A percentile compares a stretch with the other conserved stretches of the same genome.
Conservation (phyloP, 1,139 yeast genomes). For the Geotrichum bryndzae region DNA sequence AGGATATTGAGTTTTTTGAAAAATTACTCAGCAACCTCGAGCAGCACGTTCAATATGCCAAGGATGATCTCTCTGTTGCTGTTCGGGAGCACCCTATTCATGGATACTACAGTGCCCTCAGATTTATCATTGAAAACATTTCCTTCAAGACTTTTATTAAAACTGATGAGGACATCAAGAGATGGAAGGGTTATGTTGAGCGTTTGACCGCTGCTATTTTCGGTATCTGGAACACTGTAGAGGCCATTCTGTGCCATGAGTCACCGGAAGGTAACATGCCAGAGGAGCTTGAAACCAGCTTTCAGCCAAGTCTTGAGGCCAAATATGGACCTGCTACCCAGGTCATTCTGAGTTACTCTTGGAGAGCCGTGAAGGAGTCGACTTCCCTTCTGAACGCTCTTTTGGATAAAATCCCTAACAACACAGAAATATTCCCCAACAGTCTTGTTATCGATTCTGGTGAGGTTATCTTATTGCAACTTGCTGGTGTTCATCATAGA, state of each 20-base stretch:
- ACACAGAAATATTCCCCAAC: slow-evolving; percentile 21
- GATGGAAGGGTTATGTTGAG: slow-evolving; percentile 22
- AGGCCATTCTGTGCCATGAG: slow-evolving; percentile 56
- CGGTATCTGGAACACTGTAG: slow-evolving; percentile 50
- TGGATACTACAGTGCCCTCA: slow-evolving; percentile 57
- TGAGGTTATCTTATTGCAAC: slow-evolving; percentile 54
- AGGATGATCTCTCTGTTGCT: slow-evolving; percentile 38
- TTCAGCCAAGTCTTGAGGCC: slow-evolving; percentile 35
- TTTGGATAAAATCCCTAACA: slow-evolving; percentile 32
- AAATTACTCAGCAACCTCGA: slow-evolving; percentile 34
- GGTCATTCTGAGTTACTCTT: slow-evolving; percentile 62
- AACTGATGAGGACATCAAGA: slow-evolving; percentile 7
- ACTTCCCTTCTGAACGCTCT: slow-evolving; percentile 48
- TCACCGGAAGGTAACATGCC: slow-evolving; percentile 61
- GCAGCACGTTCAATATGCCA: slow-evolving; percentile 31
- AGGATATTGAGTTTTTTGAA: slow-evolving; percentile 31
- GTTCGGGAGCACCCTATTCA: slow-evolving; percentile 50
- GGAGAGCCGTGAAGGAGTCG: slow-evolving; percentile 82
- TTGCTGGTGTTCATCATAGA: slow-evolving; percentile 72
- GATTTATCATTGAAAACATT: slow-evolving; percentile 41
- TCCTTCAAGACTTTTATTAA: slow-evolving; percentile 19
- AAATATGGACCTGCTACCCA: slow-evolving; percentile 53
- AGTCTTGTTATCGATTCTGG: slow-evolving; percentile 41
- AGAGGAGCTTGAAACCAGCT: slow-evolving; percentile 38
- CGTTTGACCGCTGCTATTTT: slow-evolving; percentile 30